Conservation (phyloP, 2,329 filamentous ascomycete species). For the Pseudogymnoascus sp. region DNA sequence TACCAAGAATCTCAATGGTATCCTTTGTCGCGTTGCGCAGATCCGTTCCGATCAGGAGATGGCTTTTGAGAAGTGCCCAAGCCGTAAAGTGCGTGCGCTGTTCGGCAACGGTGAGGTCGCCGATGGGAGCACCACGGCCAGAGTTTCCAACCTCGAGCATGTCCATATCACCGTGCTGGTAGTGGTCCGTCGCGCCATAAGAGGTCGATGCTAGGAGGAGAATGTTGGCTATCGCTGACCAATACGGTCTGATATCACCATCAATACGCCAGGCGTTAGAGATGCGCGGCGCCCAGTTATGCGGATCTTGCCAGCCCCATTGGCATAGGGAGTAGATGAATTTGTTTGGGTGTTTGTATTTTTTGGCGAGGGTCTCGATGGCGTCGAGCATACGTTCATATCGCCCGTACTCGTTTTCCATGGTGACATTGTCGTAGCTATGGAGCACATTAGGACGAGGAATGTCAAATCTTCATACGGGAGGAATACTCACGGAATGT, state of each 20-base stretch:
- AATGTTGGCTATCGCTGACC: conserved; percentile 23
- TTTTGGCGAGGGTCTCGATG: conserved; percentile 2
- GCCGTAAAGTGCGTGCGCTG: conserved; percentile 29
- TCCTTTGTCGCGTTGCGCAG: conserved; percentile 16
- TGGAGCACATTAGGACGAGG: not conserved
- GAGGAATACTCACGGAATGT: conserved; percentile 15
- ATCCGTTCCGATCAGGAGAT: conserved; percentile 9
- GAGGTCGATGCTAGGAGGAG: not conserved
- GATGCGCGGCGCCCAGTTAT: conserved; percentile 18
- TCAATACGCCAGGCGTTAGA: conserved; percentile 24
- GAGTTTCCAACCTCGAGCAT: conserved; percentile 23
- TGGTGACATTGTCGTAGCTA: conserved; percentile 21
- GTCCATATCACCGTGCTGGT: conserved; percentile 8
- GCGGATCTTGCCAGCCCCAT: conserved; percentile 37
- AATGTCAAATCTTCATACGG: not conserved
- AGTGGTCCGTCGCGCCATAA: not conserved
- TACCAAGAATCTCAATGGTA: conserved; percentile 19
- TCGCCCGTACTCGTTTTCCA: conserved; percentile 23
- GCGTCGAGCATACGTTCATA: conserved; percentile 22
- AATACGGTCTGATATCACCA: conserved; percentile 25
- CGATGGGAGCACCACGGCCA: conserved; percentile 21
- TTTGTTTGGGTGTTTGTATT: conserved; percentile 8
- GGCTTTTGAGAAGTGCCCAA: conserved; percentile 29
- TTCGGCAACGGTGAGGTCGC: conserved; percentile 23
- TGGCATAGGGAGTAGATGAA: conserved; percentile 27